phyloP scores from a whole-genome alignment of 2,329 filamentous ascomycete species.

The Neofusicoccum cordaticola region DNA sequence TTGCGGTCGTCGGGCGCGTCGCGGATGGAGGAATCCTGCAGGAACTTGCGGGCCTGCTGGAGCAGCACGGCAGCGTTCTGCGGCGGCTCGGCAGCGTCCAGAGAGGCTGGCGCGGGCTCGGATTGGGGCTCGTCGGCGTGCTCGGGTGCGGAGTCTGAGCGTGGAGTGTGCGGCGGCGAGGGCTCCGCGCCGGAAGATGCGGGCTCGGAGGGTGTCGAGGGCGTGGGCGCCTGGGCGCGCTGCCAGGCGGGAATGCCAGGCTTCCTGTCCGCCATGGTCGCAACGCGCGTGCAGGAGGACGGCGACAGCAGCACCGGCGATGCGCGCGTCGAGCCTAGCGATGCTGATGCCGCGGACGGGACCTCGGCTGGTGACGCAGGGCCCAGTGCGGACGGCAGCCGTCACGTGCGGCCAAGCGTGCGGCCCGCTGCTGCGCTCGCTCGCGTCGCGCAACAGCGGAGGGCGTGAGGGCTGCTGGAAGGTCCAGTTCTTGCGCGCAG shows the following conservation, averaged over 20 bases:
- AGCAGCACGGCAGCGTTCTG: slow-evolving; percentile 31
- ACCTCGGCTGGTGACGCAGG: slow-evolving; percentile 14
- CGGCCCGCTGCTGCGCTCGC: slow-evolving; percentile 3
- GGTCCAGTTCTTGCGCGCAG: background rate
- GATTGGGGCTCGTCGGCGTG: slow-evolving; percentile 20
- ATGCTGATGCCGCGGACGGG: background rate
- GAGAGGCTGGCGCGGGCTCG: slow-evolving; percentile 21
- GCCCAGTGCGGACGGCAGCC: background rate
- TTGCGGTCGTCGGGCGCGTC: slow-evolving; percentile 70
- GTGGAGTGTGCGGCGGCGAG: slow-evolving; percentile 1
- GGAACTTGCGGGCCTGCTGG: slow-evolving; percentile 71
- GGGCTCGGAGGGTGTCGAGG: slow-evolving; percentile 18
- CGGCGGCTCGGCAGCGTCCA: slow-evolving; percentile 2
- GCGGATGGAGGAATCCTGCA: slow-evolving; percentile 70
- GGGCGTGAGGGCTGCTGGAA: background rate
- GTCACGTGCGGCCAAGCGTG: slow-evolving; percentile 9
- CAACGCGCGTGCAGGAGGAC: background rate
- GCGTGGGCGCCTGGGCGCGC: slow-evolving; percentile 22
- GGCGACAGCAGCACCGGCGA: background rate
- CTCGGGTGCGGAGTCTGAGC: slow-evolving; percentile 20
- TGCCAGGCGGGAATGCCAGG: slow-evolving; percentile 33
- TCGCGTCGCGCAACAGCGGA: slow-evolving; percentile 12
- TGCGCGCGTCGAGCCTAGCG: background rate
- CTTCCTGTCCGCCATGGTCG: background rate
- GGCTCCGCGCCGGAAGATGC: slow-evolving; percentile 1